Conservation (phyloP, 2,329 filamentous ascomycete genomes). For the Colletotrichum agaves region DNA sequence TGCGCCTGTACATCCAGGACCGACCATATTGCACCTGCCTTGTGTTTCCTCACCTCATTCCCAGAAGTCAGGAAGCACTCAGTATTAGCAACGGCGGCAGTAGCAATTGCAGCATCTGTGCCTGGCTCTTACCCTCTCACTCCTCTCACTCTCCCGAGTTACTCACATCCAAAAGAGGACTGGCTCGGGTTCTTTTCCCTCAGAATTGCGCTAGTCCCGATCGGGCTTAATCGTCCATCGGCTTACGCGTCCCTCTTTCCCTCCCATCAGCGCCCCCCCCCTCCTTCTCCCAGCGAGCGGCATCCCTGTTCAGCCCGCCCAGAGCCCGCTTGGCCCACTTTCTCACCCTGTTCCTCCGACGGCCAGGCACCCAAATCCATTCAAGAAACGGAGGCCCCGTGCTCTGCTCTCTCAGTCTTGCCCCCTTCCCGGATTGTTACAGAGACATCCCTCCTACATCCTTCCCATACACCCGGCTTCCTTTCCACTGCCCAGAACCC, state of each 20-base stretch:
- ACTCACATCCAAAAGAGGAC: too few relatives aligned
- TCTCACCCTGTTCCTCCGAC: constrained; percentile 27
- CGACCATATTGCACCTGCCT: too few relatives aligned
- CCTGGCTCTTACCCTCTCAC: too few relatives aligned
- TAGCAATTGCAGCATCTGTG: too few relatives aligned
- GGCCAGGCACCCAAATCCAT: constrained; percentile 35
- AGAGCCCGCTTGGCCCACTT: constrained; percentile 33
- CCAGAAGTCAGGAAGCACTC: too few relatives aligned
- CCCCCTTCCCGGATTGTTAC: constrained; percentile 6
- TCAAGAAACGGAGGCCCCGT: constrained; percentile 34
- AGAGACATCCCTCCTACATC: constrained; percentile 7
- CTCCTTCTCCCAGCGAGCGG: neutral
- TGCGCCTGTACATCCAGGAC: too few relatives aligned
- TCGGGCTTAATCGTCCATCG: constrained; percentile 24
- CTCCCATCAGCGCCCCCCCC: constrained; percentile 11
- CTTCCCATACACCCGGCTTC: neutral
- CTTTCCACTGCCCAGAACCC: constrained; percentile 22
- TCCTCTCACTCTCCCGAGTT: too few relatives aligned
- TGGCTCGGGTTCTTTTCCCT: too few relatives aligned
- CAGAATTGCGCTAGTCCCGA: constrained; percentile 11
- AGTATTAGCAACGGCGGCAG: too few relatives aligned
- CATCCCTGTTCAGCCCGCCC: constrained; percentile 33
- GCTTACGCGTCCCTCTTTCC: constrained; percentile 37
- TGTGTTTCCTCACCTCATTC: too few relatives aligned
- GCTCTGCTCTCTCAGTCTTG: neutral